Evolutionary conservation across 2,329 filamentous ascomycete genomes (phyloP).

Genomic region (Talaromyces marneffei): DNA sequence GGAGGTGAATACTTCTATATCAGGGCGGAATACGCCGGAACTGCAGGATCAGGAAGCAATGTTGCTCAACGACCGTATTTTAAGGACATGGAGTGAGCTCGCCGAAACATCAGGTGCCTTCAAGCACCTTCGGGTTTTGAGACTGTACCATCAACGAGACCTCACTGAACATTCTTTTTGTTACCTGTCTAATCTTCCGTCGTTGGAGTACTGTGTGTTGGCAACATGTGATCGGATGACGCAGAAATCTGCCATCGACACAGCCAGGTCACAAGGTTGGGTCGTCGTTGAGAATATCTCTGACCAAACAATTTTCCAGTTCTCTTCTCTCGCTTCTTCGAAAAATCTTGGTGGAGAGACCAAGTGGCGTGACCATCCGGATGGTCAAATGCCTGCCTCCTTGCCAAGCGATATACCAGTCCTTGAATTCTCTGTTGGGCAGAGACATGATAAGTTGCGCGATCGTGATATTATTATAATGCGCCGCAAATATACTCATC

Average conservation of each 20-base stretch:
- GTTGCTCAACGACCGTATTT: conserved; percentile 33
- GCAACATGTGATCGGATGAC: conserved; percentile 28
- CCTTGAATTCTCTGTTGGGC: conserved; percentile 24
- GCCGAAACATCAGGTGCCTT: conserved; percentile 28
- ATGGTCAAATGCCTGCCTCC: not conserved
- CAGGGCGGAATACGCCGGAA: conserved; percentile 10
- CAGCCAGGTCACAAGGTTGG: conserved; percentile 7
- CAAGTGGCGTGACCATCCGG: not conserved
- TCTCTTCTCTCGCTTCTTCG: not conserved
- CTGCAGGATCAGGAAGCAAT: conserved; percentile 16
- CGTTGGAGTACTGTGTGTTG: conserved; percentile 31
- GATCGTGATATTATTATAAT: not conserved
- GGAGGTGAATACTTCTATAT: conserved; percentile 27
- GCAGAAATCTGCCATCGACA: conserved; percentile 16
- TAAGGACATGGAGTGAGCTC: conserved; percentile 39
- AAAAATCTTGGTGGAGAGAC: not conserved
- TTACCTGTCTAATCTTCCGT: conserved; percentile 32
- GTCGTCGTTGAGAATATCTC: not conserved
- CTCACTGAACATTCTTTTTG: conserved; percentile 29
- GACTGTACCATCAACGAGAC: conserved; percentile 29
- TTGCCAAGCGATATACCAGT: conserved; percentile 17
- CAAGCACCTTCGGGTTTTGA: conserved; percentile 33
- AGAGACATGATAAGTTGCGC: conserved; percentile 1
- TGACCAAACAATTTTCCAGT: not conserved
- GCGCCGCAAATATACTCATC: conserved; percentile 7